These are phyloP conservation scores for Hypomontagnella monticulosa DNA, from an alignment of 495 filamentous ascomycete genomes.

Conservation along the genomic window DNA sequence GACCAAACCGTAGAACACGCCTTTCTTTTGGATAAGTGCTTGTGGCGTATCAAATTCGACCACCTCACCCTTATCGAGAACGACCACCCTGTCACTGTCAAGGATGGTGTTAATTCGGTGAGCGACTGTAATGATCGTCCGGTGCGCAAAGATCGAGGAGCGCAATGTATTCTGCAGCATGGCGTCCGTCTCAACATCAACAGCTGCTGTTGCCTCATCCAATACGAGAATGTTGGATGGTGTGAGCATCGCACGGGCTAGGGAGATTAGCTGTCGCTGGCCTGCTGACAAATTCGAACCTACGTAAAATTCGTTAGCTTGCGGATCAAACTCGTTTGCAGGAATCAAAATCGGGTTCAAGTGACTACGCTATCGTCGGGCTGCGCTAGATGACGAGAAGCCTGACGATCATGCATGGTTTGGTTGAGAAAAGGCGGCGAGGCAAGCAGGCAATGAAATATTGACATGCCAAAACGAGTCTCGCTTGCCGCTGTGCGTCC, in stretches of 20 bases:
- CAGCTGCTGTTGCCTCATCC: slow-evolving; percentile 96
- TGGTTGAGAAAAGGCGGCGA: slow-evolving; percentile 8
- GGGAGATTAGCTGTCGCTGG: slow-evolving; percentile 89
- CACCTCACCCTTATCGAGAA: slow-evolving; percentile 67
- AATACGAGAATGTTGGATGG: slow-evolving; percentile 97
- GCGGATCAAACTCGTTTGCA: slow-evolving; percentile 25
- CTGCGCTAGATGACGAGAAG: slow-evolving; percentile 4
- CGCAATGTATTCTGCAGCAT: slow-evolving; percentile 76
- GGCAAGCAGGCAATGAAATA: slow-evolving; percentile 13
- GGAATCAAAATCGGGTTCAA: slow-evolving; percentile 4
- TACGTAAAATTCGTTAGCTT: slow-evolving; percentile 47
- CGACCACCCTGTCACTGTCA: slow-evolving; percentile 89
- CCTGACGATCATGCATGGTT: slow-evolving; percentile 13
- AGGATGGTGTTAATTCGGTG: slow-evolving; percentile 98
- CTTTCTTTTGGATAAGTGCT: slow-evolving; percentile 54
- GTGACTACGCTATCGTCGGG: not conserved
- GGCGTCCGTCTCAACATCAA: slow-evolving; percentile 94
- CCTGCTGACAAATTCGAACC: slow-evolving; percentile 86
- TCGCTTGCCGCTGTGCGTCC: slow-evolving; percentile 25
- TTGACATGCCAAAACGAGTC: slow-evolving; percentile 34
- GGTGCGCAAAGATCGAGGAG: slow-evolving; percentile 76
- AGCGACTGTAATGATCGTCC: slow-evolving; percentile 97
- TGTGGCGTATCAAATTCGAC: slow-evolving; percentile 59
- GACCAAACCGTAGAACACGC: slow-evolving; percentile 57
- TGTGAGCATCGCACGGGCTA: slow-evolving; percentile 91